Base-by-base conservation (phyloP, 2,329 filamentous ascomycete species). In the Aureobasidium sp. region DNA sequence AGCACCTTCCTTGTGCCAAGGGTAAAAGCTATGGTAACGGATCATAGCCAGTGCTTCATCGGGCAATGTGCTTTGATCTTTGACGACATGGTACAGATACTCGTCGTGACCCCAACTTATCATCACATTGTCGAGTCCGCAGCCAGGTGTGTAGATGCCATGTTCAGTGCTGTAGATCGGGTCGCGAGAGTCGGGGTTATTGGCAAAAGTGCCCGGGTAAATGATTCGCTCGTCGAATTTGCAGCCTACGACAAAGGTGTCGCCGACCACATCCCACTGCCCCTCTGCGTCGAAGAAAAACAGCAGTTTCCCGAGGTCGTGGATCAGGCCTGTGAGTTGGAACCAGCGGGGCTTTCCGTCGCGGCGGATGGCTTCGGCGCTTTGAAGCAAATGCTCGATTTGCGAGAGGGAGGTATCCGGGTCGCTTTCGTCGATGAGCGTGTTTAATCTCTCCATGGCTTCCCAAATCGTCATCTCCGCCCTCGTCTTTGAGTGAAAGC, bases 251-350 rank as follows among this genome's bases (percentile, higher is more conserved):
- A 88, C 87, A 76, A 92, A 91, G 0, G 88, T 91, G 75, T 92
- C 89, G 62, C 91, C 91, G 29, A 96, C 91, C 3, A 96, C 91
- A 71, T 95, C 91, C 91, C 91, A 96, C 77, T 96, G 91, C 57
- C 91, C 91, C 70, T 87, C 79, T n/a, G 89, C 90, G 64, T 85
- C 89, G 77, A 89, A 89, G 78, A 91, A 89, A 79, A 87, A 89
- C 66, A 91, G 83, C 12, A 92, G 82, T 77, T 91, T 92, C 73
- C 89, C 89, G 0, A 91, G 80, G 71, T 91, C 89, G 75, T 92
- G 89, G 73, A 91, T 87, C 27, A 92, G 80, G 7, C 88, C 88
- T 0, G 85, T 87, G 31, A 91, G 76, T 77, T 91, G 87, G 86
- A 91, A 90, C 88, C 88, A 91, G 67, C 87, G 82, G 9, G 88